Evolutionary conservation across 2,329 filamentous ascomycete species (phyloP).

Genomic region (Canariomyces notabilis): DNA sequence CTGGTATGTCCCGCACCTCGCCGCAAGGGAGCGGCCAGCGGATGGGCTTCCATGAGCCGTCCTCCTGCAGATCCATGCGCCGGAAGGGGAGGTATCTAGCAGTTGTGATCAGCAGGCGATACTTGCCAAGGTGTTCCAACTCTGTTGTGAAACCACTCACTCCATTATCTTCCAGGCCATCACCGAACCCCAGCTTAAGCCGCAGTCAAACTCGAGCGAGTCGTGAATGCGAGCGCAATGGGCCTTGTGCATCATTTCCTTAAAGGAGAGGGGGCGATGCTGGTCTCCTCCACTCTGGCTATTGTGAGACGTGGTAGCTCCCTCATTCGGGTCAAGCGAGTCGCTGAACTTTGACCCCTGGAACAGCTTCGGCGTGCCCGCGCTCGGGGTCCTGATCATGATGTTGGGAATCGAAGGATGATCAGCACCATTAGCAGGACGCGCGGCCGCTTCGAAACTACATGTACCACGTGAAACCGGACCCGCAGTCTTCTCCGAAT

Average conservation of each 20-base stretch:
- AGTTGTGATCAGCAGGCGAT: background rate
- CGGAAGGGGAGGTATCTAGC: conserved; percentile 64
- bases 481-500: too few relatives aligned
- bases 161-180: conserved; percentile 74
- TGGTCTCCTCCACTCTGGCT: too few relatives aligned
- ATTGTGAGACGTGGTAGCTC: too few relatives aligned
- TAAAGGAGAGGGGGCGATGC: conserved; percentile 44
- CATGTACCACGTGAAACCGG: too few relatives aligned
- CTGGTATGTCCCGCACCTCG: conserved; percentile 71
- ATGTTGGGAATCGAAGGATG: conserved; percentile 21
- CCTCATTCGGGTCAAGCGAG: too few relatives aligned
- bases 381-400: conserved; percentile 22
- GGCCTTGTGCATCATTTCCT: conserved; percentile 53
- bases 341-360: conserved; percentile 9
- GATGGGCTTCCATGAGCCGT: conserved; percentile 75
- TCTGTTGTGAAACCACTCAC: conserved; percentile 13
- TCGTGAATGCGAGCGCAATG: conserved; percentile 60
- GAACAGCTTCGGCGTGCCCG: conserved; percentile 20
- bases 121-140: background rate
- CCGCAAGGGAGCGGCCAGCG: conserved; percentile 74
- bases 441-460: too few relatives aligned
- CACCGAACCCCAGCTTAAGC: conserved; percentile 51
- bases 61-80: conserved; percentile 68
- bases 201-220: conserved; percentile 60
- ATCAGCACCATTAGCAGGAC: background rate